Evolutionary conservation across 495 filamentous ascomycete species (phyloP), one percentile per base, ranked within the genome.

Genomic region (Oleoguttula mirabilis): DNA sequence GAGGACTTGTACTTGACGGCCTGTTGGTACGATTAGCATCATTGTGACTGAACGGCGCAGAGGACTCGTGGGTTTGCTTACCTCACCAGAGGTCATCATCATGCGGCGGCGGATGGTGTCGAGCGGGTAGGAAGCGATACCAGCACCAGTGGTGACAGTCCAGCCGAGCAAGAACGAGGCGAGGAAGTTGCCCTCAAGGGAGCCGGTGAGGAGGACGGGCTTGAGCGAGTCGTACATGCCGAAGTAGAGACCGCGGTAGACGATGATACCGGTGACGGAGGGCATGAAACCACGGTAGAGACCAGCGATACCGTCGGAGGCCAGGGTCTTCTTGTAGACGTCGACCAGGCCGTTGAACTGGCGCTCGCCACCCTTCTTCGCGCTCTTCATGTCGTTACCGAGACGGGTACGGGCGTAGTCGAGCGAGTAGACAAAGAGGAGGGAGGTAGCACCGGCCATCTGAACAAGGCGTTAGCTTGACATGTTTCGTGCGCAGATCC

Each of bases 241-340:
- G 81, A 98, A 98, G 85, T 98, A 98, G 55, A 98, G 86, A 93
- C 90, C 90, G 84, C 90, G 92, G 82, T 98, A 98, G 68, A 98
- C 92, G 64, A 96, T 68, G 66, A 98, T 98, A 76, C 90, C 90
- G 67, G 79, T 74, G 61, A 98, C 90, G 57, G 92, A 98, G 64
- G 92, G 92, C 74, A 84, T 84, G 82, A 98, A 98, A 76, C 90
- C 90, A 87, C 90, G 90, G 83, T 98, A 98, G 61, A 98, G 85
- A 88, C 92, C 90, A 62, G 79, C 79, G 68, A 98, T 75, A 88
- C 90, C 90, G 66, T 98, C 90, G 60, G 83, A 79, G 51, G 92
- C 90, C 55, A 96, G 76, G 63, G 90, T 98, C 88, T 98, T 98
- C 79, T 85, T 86, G 86, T 98, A 98, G 68, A 98, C 90, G 60